phyloP scores from a whole-genome alignment of 352 stramenopile genomes.

The Globisporangium sylvaticum region DNA sequence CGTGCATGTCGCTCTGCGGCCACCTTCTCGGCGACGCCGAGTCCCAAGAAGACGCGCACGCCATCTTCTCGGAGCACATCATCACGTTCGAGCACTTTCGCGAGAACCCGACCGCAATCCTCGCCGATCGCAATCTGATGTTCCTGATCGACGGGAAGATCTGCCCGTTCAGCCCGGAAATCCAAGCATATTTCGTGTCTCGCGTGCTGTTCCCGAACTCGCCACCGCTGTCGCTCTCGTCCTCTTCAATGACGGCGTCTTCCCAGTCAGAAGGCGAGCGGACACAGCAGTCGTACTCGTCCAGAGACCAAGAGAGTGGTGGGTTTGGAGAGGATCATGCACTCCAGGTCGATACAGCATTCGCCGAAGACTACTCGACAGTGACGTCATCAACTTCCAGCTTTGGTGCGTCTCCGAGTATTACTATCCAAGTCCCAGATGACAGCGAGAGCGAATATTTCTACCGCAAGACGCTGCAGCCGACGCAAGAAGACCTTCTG shows the following conservation, averaged over 20 bases:
- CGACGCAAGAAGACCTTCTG: conserved; percentile 51
- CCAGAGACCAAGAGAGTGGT: not conserved
- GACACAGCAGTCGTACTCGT: not conserved
- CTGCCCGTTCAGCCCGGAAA: conserved; percentile 43
- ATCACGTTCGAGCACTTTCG: conserved; percentile 66
- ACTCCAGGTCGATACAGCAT: conserved; percentile 5
- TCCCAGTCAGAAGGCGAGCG: not conserved
- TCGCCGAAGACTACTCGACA: not conserved
- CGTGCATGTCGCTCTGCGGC: conserved; percentile 73
- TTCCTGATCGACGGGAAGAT: conserved; percentile 66
- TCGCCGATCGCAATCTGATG: conserved; percentile 51
- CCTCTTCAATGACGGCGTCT: not conserved
- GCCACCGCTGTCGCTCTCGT: conserved; percentile 29
- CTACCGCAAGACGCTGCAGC: conserved; percentile 57
- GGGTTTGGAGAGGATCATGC: not conserved
- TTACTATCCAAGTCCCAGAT: not conserved
- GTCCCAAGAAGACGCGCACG: conserved; percentile 39
- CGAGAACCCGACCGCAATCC: conserved; percentile 30
- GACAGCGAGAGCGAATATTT: conserved; percentile 22
- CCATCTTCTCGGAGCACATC: conserved; percentile 65
- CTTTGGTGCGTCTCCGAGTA: not conserved
- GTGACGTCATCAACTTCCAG: not conserved
- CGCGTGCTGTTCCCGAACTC: conserved; percentile 68
- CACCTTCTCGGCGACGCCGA: conserved; percentile 43
- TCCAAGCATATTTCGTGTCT: conserved; percentile 62